These are phyloP conservation scores for Draba incana DNA, from an alignment of 345 rosid species.

Conservation along the genomic window DNA sequence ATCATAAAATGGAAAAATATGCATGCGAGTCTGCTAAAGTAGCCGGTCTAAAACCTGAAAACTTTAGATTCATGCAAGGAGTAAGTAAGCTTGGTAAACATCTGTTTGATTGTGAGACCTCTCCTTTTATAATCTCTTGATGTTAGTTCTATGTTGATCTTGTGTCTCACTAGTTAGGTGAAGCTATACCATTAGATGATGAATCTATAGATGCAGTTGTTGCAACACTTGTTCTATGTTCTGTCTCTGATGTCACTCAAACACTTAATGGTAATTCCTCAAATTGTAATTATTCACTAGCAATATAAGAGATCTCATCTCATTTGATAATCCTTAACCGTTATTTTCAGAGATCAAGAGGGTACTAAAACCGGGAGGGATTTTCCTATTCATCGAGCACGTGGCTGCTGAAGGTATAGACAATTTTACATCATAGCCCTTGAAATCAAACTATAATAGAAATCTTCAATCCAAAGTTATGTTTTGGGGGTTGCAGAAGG, in stretches of 20 bases:
- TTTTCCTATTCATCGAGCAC: slow-evolving; percentile 32
- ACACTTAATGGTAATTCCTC: slow-evolving; percentile 56
- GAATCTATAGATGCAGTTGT: slow-evolving; percentile 76
- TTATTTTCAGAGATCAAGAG: slow-evolving; percentile 67
- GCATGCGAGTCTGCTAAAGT: slow-evolving; percentile 57
- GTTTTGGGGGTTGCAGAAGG: slow-evolving; percentile 52
- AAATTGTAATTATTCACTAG: background rate
- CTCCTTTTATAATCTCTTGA: background rate
- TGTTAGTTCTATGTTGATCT: background rate
- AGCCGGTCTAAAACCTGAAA: slow-evolving; percentile 59
- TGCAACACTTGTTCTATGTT: slow-evolving; percentile 78
- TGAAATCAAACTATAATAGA: background rate
- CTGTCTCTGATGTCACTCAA: slow-evolving; percentile 60
- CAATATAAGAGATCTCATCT: background rate
- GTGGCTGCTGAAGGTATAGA: slow-evolving; percentile 29
- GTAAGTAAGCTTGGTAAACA: slow-evolving; percentile 39
- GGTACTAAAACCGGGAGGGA: slow-evolving; percentile 58
- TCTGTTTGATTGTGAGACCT: background rate
- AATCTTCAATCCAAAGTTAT: background rate
- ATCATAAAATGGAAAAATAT: slow-evolving; percentile 66
- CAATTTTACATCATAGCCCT: background rate
- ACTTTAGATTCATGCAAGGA: slow-evolving; percentile 67
- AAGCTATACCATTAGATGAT: slow-evolving; percentile 68
- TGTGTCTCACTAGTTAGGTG: slow-evolving; percentile 55
- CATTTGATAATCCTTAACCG: background rate